Evolutionary conservation across 805 yeast genomes (phyloP).

Genomic region (Saturnispora gosingensis): DNA sequence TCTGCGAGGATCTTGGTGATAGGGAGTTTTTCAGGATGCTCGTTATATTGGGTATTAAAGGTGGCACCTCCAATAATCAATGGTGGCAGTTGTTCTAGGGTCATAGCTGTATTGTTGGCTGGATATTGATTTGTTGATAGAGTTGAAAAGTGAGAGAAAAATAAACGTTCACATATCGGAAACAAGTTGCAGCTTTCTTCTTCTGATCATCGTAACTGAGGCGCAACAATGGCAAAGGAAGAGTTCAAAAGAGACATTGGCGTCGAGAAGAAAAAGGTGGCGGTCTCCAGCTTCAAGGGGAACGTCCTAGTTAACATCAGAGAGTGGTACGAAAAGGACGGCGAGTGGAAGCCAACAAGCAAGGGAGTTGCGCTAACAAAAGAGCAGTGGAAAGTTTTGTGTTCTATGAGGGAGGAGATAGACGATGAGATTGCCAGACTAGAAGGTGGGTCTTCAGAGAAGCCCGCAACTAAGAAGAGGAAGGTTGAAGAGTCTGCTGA

Average conservation of each 20-base stretch:
- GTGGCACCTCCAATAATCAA: constrained; percentile 83
- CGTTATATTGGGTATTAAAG: constrained; percentile 71
- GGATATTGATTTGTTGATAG: neutral
- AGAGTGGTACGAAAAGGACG: constrained; percentile 60
- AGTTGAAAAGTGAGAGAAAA: neutral
- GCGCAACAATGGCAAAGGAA: neutral
- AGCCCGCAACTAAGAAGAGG: constrained; percentile 6
- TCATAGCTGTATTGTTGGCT: neutral
- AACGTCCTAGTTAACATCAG: constrained; percentile 69
- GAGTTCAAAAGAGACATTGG: constrained; percentile 16
- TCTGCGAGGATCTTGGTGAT: constrained; percentile 43
- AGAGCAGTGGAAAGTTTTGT: constrained; percentile 38
- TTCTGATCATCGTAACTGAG: neutral
- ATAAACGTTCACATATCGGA: neutral
- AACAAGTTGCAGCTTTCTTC: neutral
- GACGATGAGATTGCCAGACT: constrained; percentile 18
- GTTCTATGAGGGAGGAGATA: neutral
- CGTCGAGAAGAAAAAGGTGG: constrained; percentile 53
- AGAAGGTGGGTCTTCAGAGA: constrained; percentile 7
- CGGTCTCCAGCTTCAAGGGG: constrained; percentile 65
- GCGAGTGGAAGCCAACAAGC: constrained; percentile 67
- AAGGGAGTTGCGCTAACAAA: constrained; percentile 60
- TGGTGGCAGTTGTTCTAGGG: constrained; percentile 36
- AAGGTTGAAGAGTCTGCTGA: constrained; percentile 14
- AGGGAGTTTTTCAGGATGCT: constrained; percentile 54